Evolutionary conservation across 345 rosid species (phyloP).

Genomic region (Odontarrhena argentea): DNA sequence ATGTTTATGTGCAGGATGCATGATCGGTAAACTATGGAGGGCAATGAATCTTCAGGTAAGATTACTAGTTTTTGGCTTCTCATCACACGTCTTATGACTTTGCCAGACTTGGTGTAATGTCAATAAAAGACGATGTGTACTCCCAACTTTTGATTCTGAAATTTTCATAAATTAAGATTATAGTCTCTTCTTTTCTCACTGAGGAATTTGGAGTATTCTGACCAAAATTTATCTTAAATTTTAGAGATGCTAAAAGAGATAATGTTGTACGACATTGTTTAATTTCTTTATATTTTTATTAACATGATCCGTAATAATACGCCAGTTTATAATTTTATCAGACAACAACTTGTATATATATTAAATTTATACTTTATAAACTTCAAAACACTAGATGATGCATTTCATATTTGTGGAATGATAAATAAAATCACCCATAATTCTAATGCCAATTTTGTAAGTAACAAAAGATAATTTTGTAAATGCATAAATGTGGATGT

Average conservation of each 20-base stretch:
- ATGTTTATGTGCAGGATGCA: constrained; percentile 30
- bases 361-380: no score
- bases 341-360: no score
- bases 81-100: constrained; percentile 23
- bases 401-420: no score
- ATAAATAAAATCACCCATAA: no score
- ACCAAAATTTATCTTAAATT: background rate
- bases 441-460: background rate
- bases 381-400: no score
- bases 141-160: constrained; percentile 25
- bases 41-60: constrained; percentile 32
- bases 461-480: background rate
- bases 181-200: constrained; percentile 18
- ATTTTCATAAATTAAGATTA: constrained; percentile 9
- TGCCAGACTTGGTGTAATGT: constrained; percentile 19
- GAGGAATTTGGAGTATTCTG: constrained; percentile 24
- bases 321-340: no score
- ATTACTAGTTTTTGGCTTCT: constrained; percentile 10
- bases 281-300: background rate
- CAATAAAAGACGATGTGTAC: constrained; percentile 20
- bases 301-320: no score
- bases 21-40: constrained; percentile 15
- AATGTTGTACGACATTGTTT: constrained; percentile 14
- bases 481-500: no score
- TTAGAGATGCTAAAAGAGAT: background rate